Evolutionary conservation across 495 filamentous ascomycete genomes (phyloP).

Genomic region (Xylaria acuta): DNA sequence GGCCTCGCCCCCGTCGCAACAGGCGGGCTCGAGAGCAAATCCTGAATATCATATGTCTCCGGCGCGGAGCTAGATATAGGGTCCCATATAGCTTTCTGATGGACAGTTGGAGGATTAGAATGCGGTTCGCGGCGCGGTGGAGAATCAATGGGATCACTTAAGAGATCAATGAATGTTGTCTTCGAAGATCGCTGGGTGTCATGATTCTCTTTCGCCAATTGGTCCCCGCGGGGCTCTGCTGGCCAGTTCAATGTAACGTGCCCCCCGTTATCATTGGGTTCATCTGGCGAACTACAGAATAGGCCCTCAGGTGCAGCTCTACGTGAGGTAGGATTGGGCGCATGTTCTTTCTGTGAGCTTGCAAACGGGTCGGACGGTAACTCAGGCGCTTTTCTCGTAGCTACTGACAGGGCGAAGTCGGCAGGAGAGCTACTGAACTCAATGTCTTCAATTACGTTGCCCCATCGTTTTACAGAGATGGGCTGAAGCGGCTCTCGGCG

Average conservation of each 20-base stretch:
- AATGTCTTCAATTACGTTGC: constrained; percentile 32
- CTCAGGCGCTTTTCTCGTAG: neutral
- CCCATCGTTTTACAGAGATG: constrained; percentile 30
- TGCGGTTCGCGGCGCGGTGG: constrained; percentile 7
- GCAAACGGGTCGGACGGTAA: constrained; percentile 36
- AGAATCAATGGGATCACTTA: constrained; percentile 27
- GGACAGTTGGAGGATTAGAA: constrained; percentile 24
- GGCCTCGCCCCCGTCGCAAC: constrained; percentile 1
- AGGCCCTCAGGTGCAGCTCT: constrained; percentile 23
- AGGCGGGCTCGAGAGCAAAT: constrained; percentile 19
- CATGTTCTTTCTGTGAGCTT: constrained; percentile 31
- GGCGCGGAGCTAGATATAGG: constrained; percentile 58
- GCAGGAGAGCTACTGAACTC: constrained; percentile 37
- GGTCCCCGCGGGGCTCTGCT: neutral
- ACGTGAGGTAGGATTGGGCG: neutral
- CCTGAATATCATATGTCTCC: constrained; percentile 29
- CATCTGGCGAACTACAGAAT: constrained; percentile 30
- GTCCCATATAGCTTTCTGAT: constrained; percentile 49
- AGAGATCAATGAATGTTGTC: constrained; percentile 38
- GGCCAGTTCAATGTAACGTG: neutral
- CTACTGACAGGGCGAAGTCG: constrained; percentile 8
- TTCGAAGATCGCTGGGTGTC: constrained; percentile 12
- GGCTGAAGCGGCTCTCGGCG: constrained; percentile 18
- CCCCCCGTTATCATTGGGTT: neutral
- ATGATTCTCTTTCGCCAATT: constrained; percentile 11